A percentile compares a stretch with the other conserved stretches of the same genome.
These are phyloP conservation scores for Eucalyptus marginata DNA, from an alignment of 345 rosid genomes.

Conservation along the genomic window DNA sequence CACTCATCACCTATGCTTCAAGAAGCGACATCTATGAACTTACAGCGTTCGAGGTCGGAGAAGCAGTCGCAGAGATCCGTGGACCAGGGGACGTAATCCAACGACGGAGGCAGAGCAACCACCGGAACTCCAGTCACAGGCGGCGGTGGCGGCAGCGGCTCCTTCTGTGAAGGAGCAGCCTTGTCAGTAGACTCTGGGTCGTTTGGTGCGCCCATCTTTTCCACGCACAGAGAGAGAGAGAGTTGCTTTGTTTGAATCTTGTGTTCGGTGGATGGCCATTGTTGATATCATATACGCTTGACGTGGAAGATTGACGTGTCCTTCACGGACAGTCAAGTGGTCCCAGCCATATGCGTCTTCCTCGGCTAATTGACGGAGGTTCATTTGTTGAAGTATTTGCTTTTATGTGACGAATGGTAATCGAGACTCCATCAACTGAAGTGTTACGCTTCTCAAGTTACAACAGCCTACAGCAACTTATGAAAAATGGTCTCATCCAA, in stretches of 20 bases:
- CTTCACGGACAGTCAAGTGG: neutral
- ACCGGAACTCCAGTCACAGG: neutral
- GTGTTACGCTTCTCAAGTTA: neutral
- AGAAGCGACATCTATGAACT: neutral
- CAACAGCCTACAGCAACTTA: neutral
- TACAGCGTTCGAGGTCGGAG: constrained; percentile 19
- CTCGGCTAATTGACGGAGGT: neutral
- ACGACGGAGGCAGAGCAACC: neutral
- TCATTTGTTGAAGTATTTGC: neutral
- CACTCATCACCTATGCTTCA: neutral
- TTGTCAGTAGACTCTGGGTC: neutral
- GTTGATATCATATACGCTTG: neutral
- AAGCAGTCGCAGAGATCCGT: constrained; percentile 43
- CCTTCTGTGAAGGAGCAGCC: neutral
- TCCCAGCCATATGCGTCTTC: neutral
- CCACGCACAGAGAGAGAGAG: neutral
- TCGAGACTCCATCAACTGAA: neutral
- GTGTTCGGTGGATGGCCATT: neutral
- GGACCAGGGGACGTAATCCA: constrained; percentile 22
- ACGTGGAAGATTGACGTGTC: neutral
- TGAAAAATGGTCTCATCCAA: neutral
- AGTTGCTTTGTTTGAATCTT: neutral
- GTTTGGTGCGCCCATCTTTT: neutral
- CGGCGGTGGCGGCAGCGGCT: neutral
- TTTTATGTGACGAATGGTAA: neutral